A percentile compares a stretch with the other conserved stretches of the same genome.
Conservation (phyloP, 768 basidiomycete species). For the Pholiota microspora region DNA sequence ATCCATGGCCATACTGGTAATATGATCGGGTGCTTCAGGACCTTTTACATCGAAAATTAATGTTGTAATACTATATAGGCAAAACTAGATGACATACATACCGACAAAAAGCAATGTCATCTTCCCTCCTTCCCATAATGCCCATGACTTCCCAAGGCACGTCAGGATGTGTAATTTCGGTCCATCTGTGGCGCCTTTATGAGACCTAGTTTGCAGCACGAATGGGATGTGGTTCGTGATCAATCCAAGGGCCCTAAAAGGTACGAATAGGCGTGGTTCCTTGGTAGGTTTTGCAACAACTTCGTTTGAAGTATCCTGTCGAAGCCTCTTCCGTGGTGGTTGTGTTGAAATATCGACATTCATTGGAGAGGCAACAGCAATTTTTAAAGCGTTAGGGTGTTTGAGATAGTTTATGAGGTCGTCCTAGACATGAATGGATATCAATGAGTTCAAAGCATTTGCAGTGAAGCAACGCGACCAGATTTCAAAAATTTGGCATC, state of each 20-base stretch:
- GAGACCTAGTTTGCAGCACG: constrained; percentile 78
- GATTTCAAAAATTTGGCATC: constrained; percentile 15
- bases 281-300: constrained; percentile 21
- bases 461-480: background rate
- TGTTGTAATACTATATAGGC: background rate
- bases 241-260: constrained; percentile 94
- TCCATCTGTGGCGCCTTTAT: constrained; percentile 82
- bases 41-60: constrained; percentile 45
- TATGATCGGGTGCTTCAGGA: constrained; percentile 72
- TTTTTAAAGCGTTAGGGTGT: background rate
- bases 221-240: constrained; percentile 92
- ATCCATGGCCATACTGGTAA: constrained; percentile 77
- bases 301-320: constrained; percentile 30
- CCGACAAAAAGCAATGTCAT: constrained; percentile 93
- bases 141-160: constrained; percentile 88
- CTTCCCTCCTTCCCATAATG: constrained; percentile 93
- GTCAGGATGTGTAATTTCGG: constrained; percentile 84
- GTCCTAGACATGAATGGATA: constrained; percentile 1
- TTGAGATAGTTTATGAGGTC: background rate
- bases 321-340: constrained; percentile 53
- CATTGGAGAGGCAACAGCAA: constrained; percentile 11
- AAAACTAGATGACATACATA: constrained; percentile 41
- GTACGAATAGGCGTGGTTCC: constrained; percentile 72
- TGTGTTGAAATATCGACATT: constrained; percentile 14
- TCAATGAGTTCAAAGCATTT: background rate